Base-by-base conservation (phyloP, 495 filamentous ascomycete genomes). In the Niebla homalea region DNA sequence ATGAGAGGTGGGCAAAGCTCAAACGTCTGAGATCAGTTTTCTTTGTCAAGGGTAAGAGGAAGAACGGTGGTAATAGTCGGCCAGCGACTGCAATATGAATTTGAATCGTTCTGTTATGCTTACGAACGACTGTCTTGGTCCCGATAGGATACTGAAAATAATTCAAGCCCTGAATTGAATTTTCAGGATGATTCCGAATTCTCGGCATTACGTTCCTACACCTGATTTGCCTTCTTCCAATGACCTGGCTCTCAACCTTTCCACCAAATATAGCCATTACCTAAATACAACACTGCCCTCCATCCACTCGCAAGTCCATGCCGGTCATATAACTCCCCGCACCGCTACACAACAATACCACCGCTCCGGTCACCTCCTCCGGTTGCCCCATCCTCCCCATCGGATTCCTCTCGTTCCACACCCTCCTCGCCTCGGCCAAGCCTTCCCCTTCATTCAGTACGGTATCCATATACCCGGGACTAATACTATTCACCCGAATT, bases 381-480 rank as follows among this genome's bases (percentile, higher is more conserved):
- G 75, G 74, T 22, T 66, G 56, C 0, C 83, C 82, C 78, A 88
- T 86, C 51, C 84, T 68, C 0, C 82, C 79, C 71, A 80, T 72
- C 11, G 83, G 81, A 61, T 82, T 78, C 35, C 80, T 62, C n/a
- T 65, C 66, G 23, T 66, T 64, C 82, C 81, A 87, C 4, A 73
- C 68, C 43, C 60, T 64, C 53, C 73, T 68, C 36, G 70, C 75
- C 16, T 70, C 70, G 5, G 68, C 70, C 41, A 87, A 55, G 2
- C 74, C 74, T 0, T 73, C 70, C 0, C 81, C 81, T 50, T 79
- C 80, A 57, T 86, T 88, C 48, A 87, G 59, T n/a, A 87, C 75
- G 0, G 84, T 89, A 57, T 87, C 79, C 81, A 87, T 89, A 58
- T 89, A 88, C 4, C 84, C 84, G 0, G 85, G 84, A 21, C 70